Evolutionary conservation across 2,329 filamentous ascomycete species (phyloP), one percentile per base, ranked within the genome.

Genomic region (Epichloe scottii): DNA sequence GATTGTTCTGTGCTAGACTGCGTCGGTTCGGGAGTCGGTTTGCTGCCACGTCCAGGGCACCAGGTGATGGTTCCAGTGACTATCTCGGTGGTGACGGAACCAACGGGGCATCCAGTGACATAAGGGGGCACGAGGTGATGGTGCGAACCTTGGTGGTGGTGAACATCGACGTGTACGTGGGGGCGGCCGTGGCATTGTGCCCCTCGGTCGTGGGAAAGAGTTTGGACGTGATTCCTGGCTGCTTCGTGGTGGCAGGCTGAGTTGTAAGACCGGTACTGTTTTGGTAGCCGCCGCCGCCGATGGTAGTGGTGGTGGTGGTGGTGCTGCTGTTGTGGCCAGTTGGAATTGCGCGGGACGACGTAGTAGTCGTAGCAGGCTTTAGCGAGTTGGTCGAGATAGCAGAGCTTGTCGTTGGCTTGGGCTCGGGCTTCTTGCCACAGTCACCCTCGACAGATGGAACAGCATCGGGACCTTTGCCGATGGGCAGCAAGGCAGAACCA

Each of bases 391-490:
- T 48, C 17, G 54, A 26, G 26, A 26, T 8, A 8, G 26, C 8
- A 30, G 26, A 56, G 2, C 55, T 54, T 12, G 46, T 49, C 17
- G 56, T 54, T 19, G 44, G 47, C 15, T 44, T 51, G n/a, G 53
- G 38, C 40, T 56, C 58, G n/a, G 54, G 38, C 12, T 58, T 52
- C 14, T 57, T 53, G 15, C 57, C 54, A 19, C 66, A 68, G 48
- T 64, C 61, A 30, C 66, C 66, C 17, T 56, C 52, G 17, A 63
- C 33, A 14, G 62, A 60, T 6, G 63, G 63, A 17, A 68, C 64
- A 30, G 66, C 60, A 34, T 66, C 51, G 4, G 77, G 58, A 57
- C 74, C 61, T 61, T 66, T 58, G 6, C 66, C 66, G 26, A 71
- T 67, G 23, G 66, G 54, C 12, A 69, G 56, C 7, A 71, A 59